phyloP scores from a whole-genome alignment of 306 rosid species.

The Lathyrus sativus region DNA sequence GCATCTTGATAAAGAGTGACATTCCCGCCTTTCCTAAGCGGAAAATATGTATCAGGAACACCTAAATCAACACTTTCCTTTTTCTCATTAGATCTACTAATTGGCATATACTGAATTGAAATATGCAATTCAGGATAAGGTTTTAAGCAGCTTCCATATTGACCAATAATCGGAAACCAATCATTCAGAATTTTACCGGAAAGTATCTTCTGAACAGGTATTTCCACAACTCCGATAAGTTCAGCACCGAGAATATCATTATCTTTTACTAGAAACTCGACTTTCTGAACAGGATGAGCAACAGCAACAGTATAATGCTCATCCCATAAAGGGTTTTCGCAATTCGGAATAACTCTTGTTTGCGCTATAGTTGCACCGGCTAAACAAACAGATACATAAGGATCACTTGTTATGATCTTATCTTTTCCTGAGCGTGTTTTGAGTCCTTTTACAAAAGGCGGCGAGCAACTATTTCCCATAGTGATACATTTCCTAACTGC shows the following conservation, averaged over 20 bases:
- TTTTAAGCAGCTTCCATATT: conserved; percentile 45
- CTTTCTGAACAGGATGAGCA: conserved; percentile 59
- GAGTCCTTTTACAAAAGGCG: conserved; percentile 48
- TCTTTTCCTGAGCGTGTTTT: conserved; percentile 48
- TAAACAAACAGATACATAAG: conserved; percentile 67
- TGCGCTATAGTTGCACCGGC: conserved; percentile 74
- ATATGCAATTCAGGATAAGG: conserved; percentile 70
- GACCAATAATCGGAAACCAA: conserved; percentile 66
- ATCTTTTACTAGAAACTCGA: conserved; percentile 70
- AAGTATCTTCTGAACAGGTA: conserved; percentile 51
- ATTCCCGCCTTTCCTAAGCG: conserved; percentile 63
- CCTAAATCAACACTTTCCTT: conserved; percentile 39
- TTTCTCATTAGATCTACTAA: conserved; percentile 25
- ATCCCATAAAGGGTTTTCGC: conserved; percentile 71
- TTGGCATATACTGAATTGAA: conserved; percentile 53
- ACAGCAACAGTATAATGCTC: conserved; percentile 67
- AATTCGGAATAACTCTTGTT: conserved; percentile 59
- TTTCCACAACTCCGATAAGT: conserved; percentile 64
- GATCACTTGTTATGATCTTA: conserved; percentile 66
- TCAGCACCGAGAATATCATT: conserved; percentile 78
- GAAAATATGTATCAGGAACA: conserved; percentile 65
- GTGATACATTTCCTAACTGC: conserved; percentile 59
- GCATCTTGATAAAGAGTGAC: conserved; percentile 81
- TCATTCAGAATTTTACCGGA: conserved; percentile 50
- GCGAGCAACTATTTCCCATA: conserved; percentile 50